phyloP scores from a whole-genome alignment of 495 filamentous ascomycete genomes.

The Aspergillus wentii region DNA sequence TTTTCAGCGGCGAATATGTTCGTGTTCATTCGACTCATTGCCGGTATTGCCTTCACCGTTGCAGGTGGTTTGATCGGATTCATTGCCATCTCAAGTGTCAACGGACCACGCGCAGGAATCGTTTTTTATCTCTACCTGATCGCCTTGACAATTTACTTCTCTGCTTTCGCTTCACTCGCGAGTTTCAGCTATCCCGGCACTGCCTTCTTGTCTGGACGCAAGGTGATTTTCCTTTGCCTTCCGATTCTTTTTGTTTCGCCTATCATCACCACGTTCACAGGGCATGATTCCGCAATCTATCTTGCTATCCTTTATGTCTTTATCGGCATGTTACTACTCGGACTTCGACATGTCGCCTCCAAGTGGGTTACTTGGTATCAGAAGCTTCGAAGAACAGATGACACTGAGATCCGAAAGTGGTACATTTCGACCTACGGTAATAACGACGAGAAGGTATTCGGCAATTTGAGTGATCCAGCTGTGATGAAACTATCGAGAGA shows the following conservation, averaged over 20 bases:
- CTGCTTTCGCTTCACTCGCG: slow-evolving; percentile 45
- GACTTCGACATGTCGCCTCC: slow-evolving; percentile 40
- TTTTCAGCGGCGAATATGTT: slow-evolving; percentile 60
- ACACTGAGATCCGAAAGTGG: slow-evolving; percentile 46
- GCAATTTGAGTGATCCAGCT: slow-evolving; percentile 36
- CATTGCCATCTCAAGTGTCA: slow-evolving; percentile 36
- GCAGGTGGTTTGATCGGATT: slow-evolving; percentile 45
- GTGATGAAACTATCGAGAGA: slow-evolving; percentile 43
- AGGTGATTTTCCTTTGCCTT: slow-evolving; percentile 36
- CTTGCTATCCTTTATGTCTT: slow-evolving; percentile 43
- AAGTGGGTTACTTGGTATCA: slow-evolving; percentile 50
- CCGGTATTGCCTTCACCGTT: slow-evolving; percentile 52
- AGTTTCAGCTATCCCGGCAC: slow-evolving; percentile 54
- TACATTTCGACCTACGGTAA: slow-evolving; percentile 32
- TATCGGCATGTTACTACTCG: slow-evolving; percentile 36
- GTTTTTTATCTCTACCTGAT: slow-evolving; percentile 47
- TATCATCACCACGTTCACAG: slow-evolving; percentile 39
- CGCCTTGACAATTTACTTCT: slow-evolving; percentile 46
- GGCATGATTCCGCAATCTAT: slow-evolving; percentile 44
- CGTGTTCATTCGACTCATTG: slow-evolving; percentile 51
- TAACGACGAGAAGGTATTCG: slow-evolving; percentile 31
- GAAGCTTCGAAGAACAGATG: slow-evolving; percentile 39
- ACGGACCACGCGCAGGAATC: slow-evolving; percentile 36
- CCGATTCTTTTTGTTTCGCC: slow-evolving; percentile 46
- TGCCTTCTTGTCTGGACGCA: slow-evolving; percentile 47